Evolutionary conservation across 345 rosid species (phyloP).

Genomic region (Barbarea vulgaris): DNA sequence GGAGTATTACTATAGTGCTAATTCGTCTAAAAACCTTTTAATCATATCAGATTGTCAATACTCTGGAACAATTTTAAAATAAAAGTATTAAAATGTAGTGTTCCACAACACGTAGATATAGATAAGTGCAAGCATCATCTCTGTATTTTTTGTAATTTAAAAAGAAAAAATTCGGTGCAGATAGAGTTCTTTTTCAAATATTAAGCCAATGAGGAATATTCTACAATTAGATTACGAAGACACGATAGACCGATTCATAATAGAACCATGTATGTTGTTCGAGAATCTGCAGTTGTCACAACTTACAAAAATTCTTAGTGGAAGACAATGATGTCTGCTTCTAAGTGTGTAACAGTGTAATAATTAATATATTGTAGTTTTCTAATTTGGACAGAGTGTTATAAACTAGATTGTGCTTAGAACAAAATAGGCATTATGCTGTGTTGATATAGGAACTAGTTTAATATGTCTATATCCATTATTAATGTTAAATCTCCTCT

Average conservation of each 20-base stretch:
- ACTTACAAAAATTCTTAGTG: neutral
- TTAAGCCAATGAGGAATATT: conserved; percentile 30
- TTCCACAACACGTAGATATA: conserved; percentile 33
- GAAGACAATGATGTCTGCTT: conserved; percentile 4
- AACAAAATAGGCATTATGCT: neutral
- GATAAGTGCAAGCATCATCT: conserved; percentile 39
- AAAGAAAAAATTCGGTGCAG: neutral
- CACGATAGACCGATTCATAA: conserved; percentile 7
- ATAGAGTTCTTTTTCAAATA: conserved; percentile 22
- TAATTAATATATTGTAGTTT: neutral
- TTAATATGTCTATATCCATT: neutral
- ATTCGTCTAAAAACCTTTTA: neutral
- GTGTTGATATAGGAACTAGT: neutral
- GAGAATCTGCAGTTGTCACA: conserved; percentile 16
- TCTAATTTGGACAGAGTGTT: neutral
- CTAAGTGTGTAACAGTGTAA: neutral
- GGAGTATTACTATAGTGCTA: neutral
- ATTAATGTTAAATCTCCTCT: neutral
- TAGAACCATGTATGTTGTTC: conserved; percentile 10
- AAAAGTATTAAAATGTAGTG: neutral
- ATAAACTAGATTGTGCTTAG: neutral
- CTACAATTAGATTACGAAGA: conserved; percentile 23
- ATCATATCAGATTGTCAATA: neutral
- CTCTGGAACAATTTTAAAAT: neutral
- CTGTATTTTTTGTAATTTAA: neutral